Conservation (phyloP, 2,329 filamentous ascomycete species). For the Verticillium albo-atrum region DNA sequence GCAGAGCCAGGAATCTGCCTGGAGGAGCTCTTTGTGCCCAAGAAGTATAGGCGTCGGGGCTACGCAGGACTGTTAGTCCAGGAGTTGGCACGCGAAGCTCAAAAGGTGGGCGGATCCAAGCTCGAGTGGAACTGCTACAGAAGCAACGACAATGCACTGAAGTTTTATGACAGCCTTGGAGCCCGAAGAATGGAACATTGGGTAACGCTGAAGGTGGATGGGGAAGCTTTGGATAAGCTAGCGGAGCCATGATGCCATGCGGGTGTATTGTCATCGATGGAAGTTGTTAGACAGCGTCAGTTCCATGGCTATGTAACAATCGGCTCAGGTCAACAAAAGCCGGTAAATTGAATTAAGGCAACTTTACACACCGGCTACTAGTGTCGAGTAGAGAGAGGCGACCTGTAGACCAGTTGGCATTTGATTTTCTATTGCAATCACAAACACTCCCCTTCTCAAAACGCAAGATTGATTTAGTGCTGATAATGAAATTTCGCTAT, state of each 20-base stretch:
- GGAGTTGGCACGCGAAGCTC: slow-evolving; percentile 5
- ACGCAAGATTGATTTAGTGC: too few species aligned
- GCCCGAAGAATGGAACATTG: slow-evolving; percentile 5
- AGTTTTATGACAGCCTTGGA: slow-evolving; percentile 10
- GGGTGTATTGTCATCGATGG: not conserved
- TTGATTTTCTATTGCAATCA: too few species aligned
- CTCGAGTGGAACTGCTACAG: slow-evolving; percentile 10
- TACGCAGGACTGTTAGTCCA: slow-evolving; percentile 7
- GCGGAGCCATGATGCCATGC: not conserved
- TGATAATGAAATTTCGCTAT: too few species aligned
- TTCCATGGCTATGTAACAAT: too few species aligned
- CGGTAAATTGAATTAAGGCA: too few species aligned
- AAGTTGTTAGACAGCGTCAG: too few species aligned
- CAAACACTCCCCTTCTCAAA: too few species aligned
- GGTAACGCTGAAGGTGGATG: slow-evolving; percentile 5
- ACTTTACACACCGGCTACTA: too few species aligned
- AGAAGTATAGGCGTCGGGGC: slow-evolving; percentile 3
- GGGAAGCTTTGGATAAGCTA: not conserved
- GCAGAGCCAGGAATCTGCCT: slow-evolving; percentile 7
- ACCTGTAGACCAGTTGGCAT: too few species aligned
- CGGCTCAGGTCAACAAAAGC: too few species aligned
- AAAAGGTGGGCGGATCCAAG: slow-evolving; percentile 2
- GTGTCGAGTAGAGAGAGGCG: too few species aligned
- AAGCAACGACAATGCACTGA: slow-evolving; percentile 7
- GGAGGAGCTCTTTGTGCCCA: slow-evolving; percentile 9